A percentile compares a stretch with the other conserved stretches of the same genome.
Conservation (phyloP, 306 rosid genomes). For the Canavalia gladiata region DNA sequence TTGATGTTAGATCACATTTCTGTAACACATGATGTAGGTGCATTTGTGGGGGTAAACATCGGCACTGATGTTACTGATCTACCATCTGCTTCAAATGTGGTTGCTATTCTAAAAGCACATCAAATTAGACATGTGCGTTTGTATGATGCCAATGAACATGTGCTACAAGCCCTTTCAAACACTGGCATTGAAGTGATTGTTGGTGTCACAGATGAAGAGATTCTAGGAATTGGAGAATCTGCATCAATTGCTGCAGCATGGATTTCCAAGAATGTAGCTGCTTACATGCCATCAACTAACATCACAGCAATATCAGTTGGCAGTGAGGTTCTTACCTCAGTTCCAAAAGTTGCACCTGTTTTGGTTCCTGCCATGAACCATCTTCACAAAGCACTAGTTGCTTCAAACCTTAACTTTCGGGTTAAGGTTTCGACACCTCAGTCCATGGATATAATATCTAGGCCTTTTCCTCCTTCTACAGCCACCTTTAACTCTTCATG, state of each 20-base stretch:
- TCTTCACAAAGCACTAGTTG: slow-evolving; percentile 82
- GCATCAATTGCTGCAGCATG: slow-evolving; percentile 85
- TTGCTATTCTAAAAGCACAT: slow-evolving; percentile 78
- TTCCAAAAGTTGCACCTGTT: slow-evolving; percentile 80
- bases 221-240: slow-evolving; percentile 76
- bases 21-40: slow-evolving; percentile 64
- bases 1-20: slow-evolving; percentile 38
- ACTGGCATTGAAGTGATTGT: slow-evolving; percentile 79
- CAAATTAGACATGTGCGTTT: slow-evolving; percentile 82
- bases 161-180: slow-evolving; percentile 81
- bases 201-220: slow-evolving; percentile 79
- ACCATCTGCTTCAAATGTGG: slow-evolving; percentile 71
- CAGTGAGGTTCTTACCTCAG: slow-evolving; percentile 80
- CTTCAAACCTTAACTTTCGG: slow-evolving; percentile 75
- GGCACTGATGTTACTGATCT: slow-evolving; percentile 80
- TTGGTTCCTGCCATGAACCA: slow-evolving; percentile 87
- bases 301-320: slow-evolving; percentile 92
- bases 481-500: slow-evolving; percentile 78
- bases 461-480: slow-evolving; percentile 87
- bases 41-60: slow-evolving; percentile 86
- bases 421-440: slow-evolving; percentile 88
- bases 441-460: slow-evolving; percentile 82
- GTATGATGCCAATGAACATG: slow-evolving; percentile 73
- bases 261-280: slow-evolving; percentile 82
- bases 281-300: slow-evolving; percentile 83